Evolutionary conservation across 2,329 filamentous ascomycete species (phyloP).

Genomic region (Colletotrichum scovillei): DNA sequence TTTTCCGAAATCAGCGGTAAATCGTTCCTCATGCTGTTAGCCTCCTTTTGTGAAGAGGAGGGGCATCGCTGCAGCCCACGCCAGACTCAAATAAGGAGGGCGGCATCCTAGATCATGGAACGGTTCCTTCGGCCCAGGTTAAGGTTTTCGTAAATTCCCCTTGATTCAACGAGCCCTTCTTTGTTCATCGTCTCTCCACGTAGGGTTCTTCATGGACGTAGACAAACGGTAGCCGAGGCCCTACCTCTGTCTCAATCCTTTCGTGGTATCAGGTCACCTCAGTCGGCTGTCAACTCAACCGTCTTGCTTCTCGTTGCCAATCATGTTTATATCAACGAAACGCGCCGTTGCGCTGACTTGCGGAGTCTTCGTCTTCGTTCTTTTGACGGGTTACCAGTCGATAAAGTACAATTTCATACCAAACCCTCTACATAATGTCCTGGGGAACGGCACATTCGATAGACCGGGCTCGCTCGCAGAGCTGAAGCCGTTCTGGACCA

Average conservation of each 20-base stretch:
- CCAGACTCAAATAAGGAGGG: too few relatives aligned
- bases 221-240: too few relatives aligned
- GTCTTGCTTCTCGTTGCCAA: neutral
- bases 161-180: too few relatives aligned
- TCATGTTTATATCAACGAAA: conserved; percentile 20
- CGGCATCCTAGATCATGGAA: too few relatives aligned
- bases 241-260: neutral
- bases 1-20: neutral
- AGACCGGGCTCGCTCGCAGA: neutral
- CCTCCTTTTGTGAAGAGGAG: too few relatives aligned
- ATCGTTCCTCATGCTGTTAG: neutral
- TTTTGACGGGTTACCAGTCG: conserved; percentile 7
- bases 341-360: conserved; percentile 14
- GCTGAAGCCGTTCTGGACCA: neutral
- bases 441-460: neutral
- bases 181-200: too few relatives aligned
- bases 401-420: neutral
- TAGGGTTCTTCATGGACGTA: too few relatives aligned
- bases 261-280: neutral
- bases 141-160: too few relatives aligned
- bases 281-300: neutral
- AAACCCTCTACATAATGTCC: neutral
- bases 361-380: neutral
- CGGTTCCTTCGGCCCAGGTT: too few relatives aligned
- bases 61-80: too few relatives aligned